Evolutionary conservation across 164 flowering plant species (phyloP).

Genomic region (Macadamia tetraphylla): DNA sequence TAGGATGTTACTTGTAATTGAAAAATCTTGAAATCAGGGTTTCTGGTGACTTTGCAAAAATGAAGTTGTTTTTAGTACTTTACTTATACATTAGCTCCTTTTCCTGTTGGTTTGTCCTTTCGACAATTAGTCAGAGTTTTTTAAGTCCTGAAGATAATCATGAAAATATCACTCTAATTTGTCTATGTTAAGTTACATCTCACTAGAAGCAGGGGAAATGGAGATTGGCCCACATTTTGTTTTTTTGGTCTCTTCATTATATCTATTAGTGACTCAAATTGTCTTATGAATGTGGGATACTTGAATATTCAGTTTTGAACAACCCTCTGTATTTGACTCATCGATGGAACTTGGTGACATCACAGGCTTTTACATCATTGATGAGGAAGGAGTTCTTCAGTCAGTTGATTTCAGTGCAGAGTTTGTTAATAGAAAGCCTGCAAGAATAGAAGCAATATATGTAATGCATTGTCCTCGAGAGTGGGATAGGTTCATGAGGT

Average conservation of each 20-base stretch:
- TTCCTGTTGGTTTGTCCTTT: neutral
- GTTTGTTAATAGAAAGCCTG: conserved; percentile 84
- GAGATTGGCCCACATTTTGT: no score
- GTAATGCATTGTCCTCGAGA: conserved; percentile 75
- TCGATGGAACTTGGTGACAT: conserved; percentile 87
- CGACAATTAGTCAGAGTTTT: neutral
- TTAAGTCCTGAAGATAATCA: conserved; percentile 8
- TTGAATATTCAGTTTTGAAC: conserved; percentile 53
- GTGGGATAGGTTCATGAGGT: conserved; percentile 99
- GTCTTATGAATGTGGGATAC: no score
- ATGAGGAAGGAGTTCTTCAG: conserved; percentile 87
- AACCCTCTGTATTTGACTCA: conserved; percentile 92
- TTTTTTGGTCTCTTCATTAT: no score
- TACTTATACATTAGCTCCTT: neutral
- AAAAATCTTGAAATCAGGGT: neutral
- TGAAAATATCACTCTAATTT: conserved; percentile 47
- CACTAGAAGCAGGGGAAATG: no score
- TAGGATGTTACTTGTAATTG: no score
- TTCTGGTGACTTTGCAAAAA: neutral
- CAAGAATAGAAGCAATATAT: conserved; percentile 85
- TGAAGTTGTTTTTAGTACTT: neutral
- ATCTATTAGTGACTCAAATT: no score
- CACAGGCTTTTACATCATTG: conserved; percentile 95
- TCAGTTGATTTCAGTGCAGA: conserved; percentile 88
- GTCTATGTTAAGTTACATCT: no score